Base-by-base conservation (phyloP, 306 rosid species). In the Glycyrrhiza uralensis region DNA sequence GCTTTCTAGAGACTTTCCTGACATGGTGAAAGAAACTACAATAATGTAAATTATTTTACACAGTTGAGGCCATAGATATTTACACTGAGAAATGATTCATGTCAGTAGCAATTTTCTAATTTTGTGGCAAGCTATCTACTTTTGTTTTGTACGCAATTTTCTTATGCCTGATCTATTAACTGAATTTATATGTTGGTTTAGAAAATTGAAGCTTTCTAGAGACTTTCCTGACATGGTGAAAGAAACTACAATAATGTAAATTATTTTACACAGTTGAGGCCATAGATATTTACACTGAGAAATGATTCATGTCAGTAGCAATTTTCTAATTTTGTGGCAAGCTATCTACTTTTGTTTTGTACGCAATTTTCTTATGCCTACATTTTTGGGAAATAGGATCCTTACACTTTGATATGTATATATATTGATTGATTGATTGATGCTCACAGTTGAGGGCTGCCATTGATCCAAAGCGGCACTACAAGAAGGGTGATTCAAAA, bases 401-500 rank as follows among this genome's bases (percentile, higher is more conserved):
- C 35, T 69, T 41, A 57, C 60, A 66, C 56, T 50, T 67, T 50
- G n/a, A 6, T 61, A 42, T 41, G 12, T 45, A 8, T 65, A 15
- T 33, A 7, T n/a, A n/a, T n/a, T n/a, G n/a, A n/a, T n/a, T n/a
- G n/a, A n/a, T 47, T 29, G 61, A 39, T 75, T 79, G 55, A 58
- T 76, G 46, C 22, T 57, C 81, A 28, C 79, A 93, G 97, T 61
- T 89, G 74, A 90, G 97, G 85, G 66, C 59, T 79, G 93, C 63
- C 45, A 64, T 93, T 49, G 98, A 93, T 89, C 97, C 98, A 6
- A 90, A 88, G 79, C 75, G 94, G 73, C 97, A 90, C 74, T 93
- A 90, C 82, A 93, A 93, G 82, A 90, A 89, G 84, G 84, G 86
- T 22, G 89, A 81, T 66, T 83, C 92, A 20, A 84, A 90, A 13